Conservation (phyloP, 805 yeast species). For the Sugiyamaella qingdaonensis region DNA sequence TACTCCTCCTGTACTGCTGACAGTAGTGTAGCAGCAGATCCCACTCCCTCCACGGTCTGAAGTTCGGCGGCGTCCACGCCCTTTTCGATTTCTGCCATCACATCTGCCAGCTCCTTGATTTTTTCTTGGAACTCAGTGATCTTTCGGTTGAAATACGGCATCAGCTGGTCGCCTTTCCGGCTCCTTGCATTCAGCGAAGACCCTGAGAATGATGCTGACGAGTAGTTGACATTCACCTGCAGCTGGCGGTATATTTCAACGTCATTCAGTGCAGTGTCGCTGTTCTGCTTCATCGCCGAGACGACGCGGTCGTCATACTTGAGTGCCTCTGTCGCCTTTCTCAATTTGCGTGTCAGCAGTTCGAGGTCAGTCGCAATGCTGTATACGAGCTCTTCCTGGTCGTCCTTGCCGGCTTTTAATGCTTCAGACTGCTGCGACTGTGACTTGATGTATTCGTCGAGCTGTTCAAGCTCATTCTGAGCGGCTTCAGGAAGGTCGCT, state of each 20-base stretch:
- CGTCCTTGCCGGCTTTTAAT: conserved; percentile 37
- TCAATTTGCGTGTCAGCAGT: conserved; percentile 45
- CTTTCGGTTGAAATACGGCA: conserved; percentile 47
- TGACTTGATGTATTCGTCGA: conserved; percentile 50
- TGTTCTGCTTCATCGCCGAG: conserved; percentile 25
- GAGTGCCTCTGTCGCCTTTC: conserved; percentile 51
- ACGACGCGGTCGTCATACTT: conserved; percentile 41
- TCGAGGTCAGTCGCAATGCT: conserved; percentile 54
- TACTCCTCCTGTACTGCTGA: conserved; percentile 50
- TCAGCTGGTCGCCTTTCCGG: conserved; percentile 42
- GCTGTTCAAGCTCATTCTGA: conserved; percentile 51
- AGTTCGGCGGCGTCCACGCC: conserved; percentile 32
- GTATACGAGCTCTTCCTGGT: conserved; percentile 43
- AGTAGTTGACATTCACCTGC: conserved; percentile 19
- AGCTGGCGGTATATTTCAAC: conserved; percentile 28
- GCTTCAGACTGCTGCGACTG: conserved; percentile 53
- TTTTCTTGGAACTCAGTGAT: conserved; percentile 41
- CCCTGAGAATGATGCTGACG: not conserved
- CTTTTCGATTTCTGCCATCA: conserved; percentile 31
- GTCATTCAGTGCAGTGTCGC: conserved; percentile 27
- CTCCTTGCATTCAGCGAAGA: not conserved
- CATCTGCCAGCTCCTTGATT: conserved; percentile 33
- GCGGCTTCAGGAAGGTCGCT: conserved; percentile 53
- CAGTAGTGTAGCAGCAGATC: conserved; percentile 27
- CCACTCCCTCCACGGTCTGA: conserved; percentile 16